Evolutionary conservation across 805 yeast species (phyloP).

Genomic region (Candida golubevii): DNA sequence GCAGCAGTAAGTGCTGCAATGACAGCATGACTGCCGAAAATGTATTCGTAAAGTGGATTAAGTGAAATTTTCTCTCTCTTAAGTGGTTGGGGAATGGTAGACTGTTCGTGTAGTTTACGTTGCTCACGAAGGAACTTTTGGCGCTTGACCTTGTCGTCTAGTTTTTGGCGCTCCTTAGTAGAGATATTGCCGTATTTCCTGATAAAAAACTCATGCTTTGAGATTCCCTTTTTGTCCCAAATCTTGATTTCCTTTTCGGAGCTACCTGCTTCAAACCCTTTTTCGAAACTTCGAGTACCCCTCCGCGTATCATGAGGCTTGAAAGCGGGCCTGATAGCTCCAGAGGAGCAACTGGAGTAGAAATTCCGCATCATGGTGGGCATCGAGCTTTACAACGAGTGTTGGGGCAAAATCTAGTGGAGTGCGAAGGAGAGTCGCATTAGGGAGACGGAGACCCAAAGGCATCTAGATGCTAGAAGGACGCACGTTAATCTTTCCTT

Average conservation of each 20-base stretch:
- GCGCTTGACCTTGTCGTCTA: conserved; percentile 30
- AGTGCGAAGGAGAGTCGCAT: neutral
- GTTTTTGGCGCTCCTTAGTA: conserved; percentile 34
- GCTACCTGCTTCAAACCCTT: conserved; percentile 36
- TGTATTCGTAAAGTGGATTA: conserved; percentile 58
- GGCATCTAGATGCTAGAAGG: too few species aligned
- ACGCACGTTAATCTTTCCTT: too few species aligned
- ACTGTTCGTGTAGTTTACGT: conserved; percentile 20
- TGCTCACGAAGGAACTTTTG: conserved; percentile 26
- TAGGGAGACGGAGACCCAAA: too few species aligned
- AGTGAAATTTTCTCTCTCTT: conserved; percentile 11
- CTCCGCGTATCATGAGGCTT: conserved; percentile 8
- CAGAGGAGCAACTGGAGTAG: conserved; percentile 8
- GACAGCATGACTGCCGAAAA: conserved; percentile 76
- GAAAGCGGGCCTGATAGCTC: conserved; percentile 11
- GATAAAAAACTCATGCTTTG: conserved; percentile 59
- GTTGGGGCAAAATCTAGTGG: neutral
- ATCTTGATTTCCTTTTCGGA: conserved; percentile 42
- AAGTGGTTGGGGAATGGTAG: conserved; percentile 10
- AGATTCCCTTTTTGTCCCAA: conserved; percentile 61
- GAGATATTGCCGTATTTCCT: conserved; percentile 65
- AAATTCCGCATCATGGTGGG: conserved; percentile 9
- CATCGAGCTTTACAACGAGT: neutral
- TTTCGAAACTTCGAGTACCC: conserved; percentile 30
- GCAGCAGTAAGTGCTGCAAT: conserved; percentile 59